phyloP scores from a whole-genome alignment of 768 basidiomycete genomes.

The Scleroderma bovista region DNA sequence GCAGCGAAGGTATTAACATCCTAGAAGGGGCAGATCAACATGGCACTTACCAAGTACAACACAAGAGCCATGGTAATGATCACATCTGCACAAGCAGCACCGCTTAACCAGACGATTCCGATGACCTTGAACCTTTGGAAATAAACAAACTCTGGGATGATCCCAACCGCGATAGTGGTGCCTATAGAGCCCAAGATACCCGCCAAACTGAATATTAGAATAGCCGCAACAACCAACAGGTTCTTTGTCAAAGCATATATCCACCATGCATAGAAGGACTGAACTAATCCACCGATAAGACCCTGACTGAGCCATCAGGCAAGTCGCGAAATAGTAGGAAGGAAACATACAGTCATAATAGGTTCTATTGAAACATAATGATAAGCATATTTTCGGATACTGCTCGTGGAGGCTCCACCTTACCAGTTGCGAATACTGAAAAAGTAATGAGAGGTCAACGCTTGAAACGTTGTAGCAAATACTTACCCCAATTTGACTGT shows the following conservation, averaged over 20 bases:
- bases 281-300: slow-evolving; percentile 37
- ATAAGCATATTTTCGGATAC: background rate
- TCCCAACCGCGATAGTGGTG: slow-evolving; percentile 30
- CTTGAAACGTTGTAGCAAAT: background rate
- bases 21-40: background rate
- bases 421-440: slow-evolving; percentile 41
- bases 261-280: slow-evolving; percentile 41
- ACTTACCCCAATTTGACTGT: slow-evolving; percentile 32
- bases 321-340: background rate
- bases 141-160: slow-evolving; percentile 27
- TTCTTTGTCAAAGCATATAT: slow-evolving; percentile 30
- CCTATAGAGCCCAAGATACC: slow-evolving; percentile 18
- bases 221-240: slow-evolving; percentile 17
- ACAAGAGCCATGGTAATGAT: slow-evolving; percentile 36
- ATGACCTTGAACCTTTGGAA: slow-evolving; percentile 32
- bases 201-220: slow-evolving; percentile 21
- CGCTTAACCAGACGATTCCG: slow-evolving; percentile 36
- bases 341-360: slow-evolving; percentile 33
- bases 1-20: background rate
- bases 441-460: background rate
- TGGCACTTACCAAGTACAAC: slow-evolving; percentile 33
- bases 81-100: slow-evolving; percentile 35
- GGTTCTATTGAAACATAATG: slow-evolving; percentile 29
- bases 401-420: background rate
- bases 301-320: slow-evolving; percentile 21